Evolutionary conservation across 176 grass and related monocot genomes (phyloP), one percentile per base, ranked within the genome.

Genomic region (Triticum aestivum): DNA sequence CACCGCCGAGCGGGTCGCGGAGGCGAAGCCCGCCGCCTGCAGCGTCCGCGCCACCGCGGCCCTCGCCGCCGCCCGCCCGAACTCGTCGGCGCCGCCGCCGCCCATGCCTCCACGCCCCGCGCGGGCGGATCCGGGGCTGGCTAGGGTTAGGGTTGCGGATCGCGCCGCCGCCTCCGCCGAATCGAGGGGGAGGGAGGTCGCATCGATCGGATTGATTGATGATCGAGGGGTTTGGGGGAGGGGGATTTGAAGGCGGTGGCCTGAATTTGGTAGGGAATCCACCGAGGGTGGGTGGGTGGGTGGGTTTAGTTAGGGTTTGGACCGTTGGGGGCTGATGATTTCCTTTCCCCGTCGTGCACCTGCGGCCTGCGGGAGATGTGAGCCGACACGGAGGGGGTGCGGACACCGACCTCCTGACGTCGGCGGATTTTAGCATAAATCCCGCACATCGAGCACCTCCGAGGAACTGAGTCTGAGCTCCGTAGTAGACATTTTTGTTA

Each of bases 21-120:
- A 77, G 69, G 91, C 80, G 42, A 98, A 98, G 8, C 89, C 87
- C 9, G 70, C 44, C 8, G 89, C 77, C 88, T 98, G 89, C 66
- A 93, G 85, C 64, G 76, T 89, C 84, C 92, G 91, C 75, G 89
- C 79, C 7, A 92, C 86, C 3, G 93, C 85, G 0, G 92, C 88
- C 30, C 88, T 89, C 12, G 89, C 84, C n/a, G 90, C 86, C 26
- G 89, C 87, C 83, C 86, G 86, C 33, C 93, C 89, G 58, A 91
- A 98, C 45, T 95, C 91, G 56, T 89, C 93, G 34, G 81, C 70
- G 45, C 45, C 75, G 23, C 86, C 75, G 0, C 41, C 41, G 38
- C 13, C 71, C 88, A 86, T 90, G 6, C 63, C 39, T 64, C 41
- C 35, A 51, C 62, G 70, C 82, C 64, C 81, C 88, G 87, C 86